Evolutionary conservation across 2,329 filamentous ascomycete species (phyloP).

Genomic region (Alternaria atra): DNA sequence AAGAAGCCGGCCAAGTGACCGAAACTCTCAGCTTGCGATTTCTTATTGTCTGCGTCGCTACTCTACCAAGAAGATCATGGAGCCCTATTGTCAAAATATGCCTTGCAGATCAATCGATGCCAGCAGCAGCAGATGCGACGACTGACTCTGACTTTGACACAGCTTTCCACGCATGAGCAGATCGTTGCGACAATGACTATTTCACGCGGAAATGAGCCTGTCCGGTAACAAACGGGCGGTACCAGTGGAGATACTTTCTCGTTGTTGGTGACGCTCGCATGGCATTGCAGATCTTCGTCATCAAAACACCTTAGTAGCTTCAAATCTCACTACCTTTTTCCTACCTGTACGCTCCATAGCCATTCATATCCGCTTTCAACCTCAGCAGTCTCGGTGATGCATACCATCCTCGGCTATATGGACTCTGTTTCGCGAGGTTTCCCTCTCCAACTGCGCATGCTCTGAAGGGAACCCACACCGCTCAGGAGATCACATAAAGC

Average conservation of each 20-base stretch:
- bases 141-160: neutral
- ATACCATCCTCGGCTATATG: neutral
- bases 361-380: neutral
- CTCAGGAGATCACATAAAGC: neutral
- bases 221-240: neutral
- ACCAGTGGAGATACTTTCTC: neutral
- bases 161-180: neutral
- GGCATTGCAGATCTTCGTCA: neutral
- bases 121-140: neutral
- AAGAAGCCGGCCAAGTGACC: neutral
- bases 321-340: neutral
- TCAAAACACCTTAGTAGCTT: neutral
- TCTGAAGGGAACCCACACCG: too few species aligned
- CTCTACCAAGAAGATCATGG: neutral
- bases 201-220: neutral
- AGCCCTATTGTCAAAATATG: neutral
- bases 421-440: neutral
- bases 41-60: neutral
- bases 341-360: neutral
- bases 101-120: neutral
- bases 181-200: neutral
- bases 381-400: neutral
- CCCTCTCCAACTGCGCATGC: neutral
- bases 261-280: neutral
- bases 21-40: neutral